These are phyloP conservation scores for Takakia lepidozioides DNA, from an alignment of 225 moss, liverwort and hornwort genomes.

Conservation along the genomic window DNA sequence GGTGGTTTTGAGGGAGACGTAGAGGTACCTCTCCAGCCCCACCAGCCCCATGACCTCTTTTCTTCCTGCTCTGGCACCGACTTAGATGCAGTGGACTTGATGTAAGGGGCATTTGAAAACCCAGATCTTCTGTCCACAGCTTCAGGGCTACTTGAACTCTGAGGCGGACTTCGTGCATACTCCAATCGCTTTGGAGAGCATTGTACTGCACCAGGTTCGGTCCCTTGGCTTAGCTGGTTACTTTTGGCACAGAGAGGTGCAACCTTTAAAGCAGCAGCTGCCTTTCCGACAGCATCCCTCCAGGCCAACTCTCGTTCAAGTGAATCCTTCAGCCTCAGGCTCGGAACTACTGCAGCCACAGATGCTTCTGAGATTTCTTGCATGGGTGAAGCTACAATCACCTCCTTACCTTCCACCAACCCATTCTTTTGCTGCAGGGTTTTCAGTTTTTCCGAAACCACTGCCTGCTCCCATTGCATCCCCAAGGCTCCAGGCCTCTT, in stretches of 20 bases:
- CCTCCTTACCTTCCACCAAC: neutral
- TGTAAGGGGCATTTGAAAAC: neutral
- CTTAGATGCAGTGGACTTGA: too few species aligned
- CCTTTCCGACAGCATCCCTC: slow-evolving; percentile 34
- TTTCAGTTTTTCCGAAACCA: too few species aligned
- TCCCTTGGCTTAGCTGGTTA: neutral
- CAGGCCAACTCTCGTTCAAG: slow-evolving; percentile 34
- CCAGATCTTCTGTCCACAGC: neutral
- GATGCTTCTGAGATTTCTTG: neutral
- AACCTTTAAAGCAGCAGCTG: slow-evolving; percentile 24
- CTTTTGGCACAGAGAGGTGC: slow-evolving; percentile 16
- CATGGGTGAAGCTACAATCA: neutral
- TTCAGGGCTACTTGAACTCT: slow-evolving; percentile 3
- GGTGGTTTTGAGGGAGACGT: slow-evolving; percentile 15
- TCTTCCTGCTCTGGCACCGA: slow-evolving; percentile 23
- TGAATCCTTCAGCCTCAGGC: slow-evolving; percentile 20
- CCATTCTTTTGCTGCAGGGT: too few species aligned
- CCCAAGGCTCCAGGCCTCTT: slow-evolving; percentile 1
- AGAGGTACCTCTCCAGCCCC: slow-evolving; percentile 23
- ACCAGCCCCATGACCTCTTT: slow-evolving; percentile 37
- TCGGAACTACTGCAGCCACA: slow-evolving; percentile 4
- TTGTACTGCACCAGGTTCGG: neutral
- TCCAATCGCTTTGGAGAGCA: slow-evolving; percentile 8
- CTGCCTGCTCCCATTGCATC: neutral
- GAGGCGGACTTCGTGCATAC: neutral